Evolutionary conservation across 164 flowering plant genomes (phyloP).

Genomic region (Amborella trichopoda): DNA sequence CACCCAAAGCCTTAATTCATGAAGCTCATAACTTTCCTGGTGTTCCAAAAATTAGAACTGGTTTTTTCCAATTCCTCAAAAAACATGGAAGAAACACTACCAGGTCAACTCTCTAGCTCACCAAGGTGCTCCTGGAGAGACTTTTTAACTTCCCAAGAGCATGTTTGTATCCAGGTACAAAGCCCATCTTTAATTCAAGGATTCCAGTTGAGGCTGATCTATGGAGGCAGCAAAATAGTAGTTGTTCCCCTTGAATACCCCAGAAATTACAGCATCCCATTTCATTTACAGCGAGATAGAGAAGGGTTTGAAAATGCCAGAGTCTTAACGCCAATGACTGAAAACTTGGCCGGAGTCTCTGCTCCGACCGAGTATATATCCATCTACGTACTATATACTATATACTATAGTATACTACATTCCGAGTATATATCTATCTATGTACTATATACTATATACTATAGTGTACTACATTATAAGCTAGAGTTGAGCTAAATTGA

Average conservation of each 20-base stretch:
- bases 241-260: conserved; percentile 18
- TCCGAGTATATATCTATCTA: no score
- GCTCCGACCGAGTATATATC: no score
- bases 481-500: no score
- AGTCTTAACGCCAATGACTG: conserved; percentile 55
- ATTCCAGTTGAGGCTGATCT: conserved; percentile 66
- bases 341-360: no score
- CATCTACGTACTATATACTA: no score
- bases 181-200: conserved; percentile 29
- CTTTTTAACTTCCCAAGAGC: conserved; percentile 18
- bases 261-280: no score
- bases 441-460: no score
- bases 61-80: conserved; percentile 20
- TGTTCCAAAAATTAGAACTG: neutral
- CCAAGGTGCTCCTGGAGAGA: conserved; percentile 23
- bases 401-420: no score
- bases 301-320: conserved; percentile 65
- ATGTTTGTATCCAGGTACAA: conserved; percentile 22
- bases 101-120: conserved; percentile 16
- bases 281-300: conserved; percentile 76
- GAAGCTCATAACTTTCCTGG: conserved; percentile 12
- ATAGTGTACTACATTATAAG: no score
- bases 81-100: conserved; percentile 17
- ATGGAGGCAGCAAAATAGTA: conserved; percentile 44
- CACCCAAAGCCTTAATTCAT: conserved; percentile 5